These are phyloP conservation scores for Trapa incisa DNA, from an alignment of 345 rosid genomes.

Conservation along the genomic window DNA sequence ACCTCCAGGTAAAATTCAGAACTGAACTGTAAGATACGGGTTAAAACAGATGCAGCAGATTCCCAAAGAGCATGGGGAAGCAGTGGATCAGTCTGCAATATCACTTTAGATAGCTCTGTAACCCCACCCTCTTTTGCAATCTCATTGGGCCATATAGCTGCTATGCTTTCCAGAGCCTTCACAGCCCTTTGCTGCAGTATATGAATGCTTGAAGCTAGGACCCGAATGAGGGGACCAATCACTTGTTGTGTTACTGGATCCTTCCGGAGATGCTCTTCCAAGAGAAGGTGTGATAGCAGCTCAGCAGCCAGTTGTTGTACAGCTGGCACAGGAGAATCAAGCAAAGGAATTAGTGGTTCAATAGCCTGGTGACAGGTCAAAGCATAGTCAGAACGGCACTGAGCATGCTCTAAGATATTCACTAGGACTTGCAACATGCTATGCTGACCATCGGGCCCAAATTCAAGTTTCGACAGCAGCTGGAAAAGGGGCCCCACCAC, in stretches of 20 bases:
- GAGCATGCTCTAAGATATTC: conserved; percentile 90
- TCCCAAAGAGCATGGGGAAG: conserved; percentile 92
- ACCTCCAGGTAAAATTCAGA: conserved; percentile 94
- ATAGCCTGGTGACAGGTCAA: conserved; percentile 80
- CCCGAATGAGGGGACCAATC: conserved; percentile 74
- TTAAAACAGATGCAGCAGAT: conserved; percentile 80
- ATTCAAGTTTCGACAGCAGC: conserved; percentile 62
- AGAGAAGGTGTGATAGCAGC: conserved; percentile 85
- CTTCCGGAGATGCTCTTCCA: conserved; percentile 85
- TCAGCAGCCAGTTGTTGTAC: conserved; percentile 98
- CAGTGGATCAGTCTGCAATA: conserved; percentile 87
- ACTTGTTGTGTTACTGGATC: conserved; percentile 70
- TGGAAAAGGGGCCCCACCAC: conserved; percentile 85
- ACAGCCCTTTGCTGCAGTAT: conserved; percentile 95
- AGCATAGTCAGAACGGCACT: conserved; percentile 75
- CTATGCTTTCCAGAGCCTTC: conserved; percentile 91
- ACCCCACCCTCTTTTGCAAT: conserved; percentile 98
- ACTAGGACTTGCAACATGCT: conserved; percentile 93
- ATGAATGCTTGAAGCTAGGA: conserved; percentile 81
- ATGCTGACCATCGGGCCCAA: conserved; percentile 92
- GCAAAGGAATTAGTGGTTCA: conserved; percentile 88
- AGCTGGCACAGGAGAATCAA: conserved; percentile 86
- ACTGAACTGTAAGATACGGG: conserved; percentile 85
- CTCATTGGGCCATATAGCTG: conserved; percentile 84
- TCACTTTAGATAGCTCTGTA: conserved; percentile 77